These are phyloP conservation scores for Neurospora sp. DNA, from an alignment of 495 filamentous ascomycete species.

Conservation along the genomic window DNA sequence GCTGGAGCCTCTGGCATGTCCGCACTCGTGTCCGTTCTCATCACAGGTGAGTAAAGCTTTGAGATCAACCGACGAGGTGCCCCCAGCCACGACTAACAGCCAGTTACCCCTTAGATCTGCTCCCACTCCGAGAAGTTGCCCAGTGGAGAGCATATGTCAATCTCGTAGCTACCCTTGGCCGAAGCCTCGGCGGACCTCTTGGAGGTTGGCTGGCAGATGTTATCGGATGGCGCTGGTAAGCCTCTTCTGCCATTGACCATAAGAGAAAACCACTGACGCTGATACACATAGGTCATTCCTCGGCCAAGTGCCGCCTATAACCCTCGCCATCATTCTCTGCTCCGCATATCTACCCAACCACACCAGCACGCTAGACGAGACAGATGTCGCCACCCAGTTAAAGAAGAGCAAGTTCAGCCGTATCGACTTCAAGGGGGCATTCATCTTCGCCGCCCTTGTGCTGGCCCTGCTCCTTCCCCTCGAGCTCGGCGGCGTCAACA, in stretches of 20 bases:
- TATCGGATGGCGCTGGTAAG: conserved; percentile 57
- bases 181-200: conserved; percentile 53
- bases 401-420: conserved; percentile 27
- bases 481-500: conserved; percentile 47
- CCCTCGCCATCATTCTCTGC: conserved; percentile 42
- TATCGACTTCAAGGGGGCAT: conserved; percentile 51
- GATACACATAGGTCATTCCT: conserved; percentile 44
- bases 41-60: conserved; percentile 36
- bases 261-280: neutral
- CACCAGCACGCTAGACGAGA: neutral
- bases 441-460: conserved; percentile 38
- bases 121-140: conserved; percentile 57
- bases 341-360: conserved; percentile 32
- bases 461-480: conserved; percentile 43
- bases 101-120: conserved; percentile 33
- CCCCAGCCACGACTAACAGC: conserved; percentile 8
- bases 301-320: conserved; percentile 46
- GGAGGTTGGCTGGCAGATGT: conserved; percentile 56
- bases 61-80: no score
- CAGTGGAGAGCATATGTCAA: conserved; percentile 59
- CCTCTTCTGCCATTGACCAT: conserved; percentile 6
- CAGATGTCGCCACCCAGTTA: neutral
- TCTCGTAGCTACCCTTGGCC: conserved; percentile 50
- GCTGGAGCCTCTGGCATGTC: conserved; percentile 50
- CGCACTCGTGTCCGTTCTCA: conserved; percentile 48